These are phyloP conservation scores for Aegilops longissima DNA, from an alignment of 176 grass and related monocot genomes.

Conservation along the genomic window DNA sequence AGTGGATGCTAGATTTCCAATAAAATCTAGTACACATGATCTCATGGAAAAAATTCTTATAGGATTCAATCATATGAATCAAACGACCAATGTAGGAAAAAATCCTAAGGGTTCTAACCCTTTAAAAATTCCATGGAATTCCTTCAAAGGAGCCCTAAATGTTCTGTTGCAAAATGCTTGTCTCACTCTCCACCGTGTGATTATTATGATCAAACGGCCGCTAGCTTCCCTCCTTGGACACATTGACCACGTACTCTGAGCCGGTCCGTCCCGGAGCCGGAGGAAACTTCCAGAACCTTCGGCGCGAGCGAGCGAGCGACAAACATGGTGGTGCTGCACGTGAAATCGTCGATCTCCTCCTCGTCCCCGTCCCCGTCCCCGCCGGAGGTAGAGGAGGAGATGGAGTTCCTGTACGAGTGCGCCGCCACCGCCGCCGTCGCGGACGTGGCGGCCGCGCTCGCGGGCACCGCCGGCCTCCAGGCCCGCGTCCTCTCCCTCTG, in stretches of 20 bases:
- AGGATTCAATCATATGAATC: too few relatives aligned
- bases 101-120: too few relatives aligned
- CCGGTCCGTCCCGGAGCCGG: not conserved
- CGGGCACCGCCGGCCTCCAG: slow-evolving; percentile 29
- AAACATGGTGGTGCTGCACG: slow-evolving; percentile 48
- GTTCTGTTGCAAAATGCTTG: too few relatives aligned
- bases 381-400: not conserved
- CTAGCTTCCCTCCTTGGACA: not conserved
- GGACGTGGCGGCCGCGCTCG: slow-evolving; percentile 43
- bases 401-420: slow-evolving; percentile 54
- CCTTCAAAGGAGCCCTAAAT: too few relatives aligned
- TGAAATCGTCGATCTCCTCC: not conserved
- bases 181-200: not conserved
- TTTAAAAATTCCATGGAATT: too few relatives aligned
- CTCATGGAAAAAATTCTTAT: too few relatives aligned
- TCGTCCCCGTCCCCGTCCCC: not conserved
- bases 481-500: slow-evolving; percentile 39
- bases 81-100: too few relatives aligned
- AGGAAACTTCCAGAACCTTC: slow-evolving; percentile 5
- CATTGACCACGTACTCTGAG: not conserved
- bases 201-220: not conserved
- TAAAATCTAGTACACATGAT: too few relatives aligned
- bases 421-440: slow-evolving; percentile 25
- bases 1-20: too few relatives aligned
- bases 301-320: not conserved